Base-by-base conservation (phyloP, 768 basidiomycete species). In the Auricularia sp. region DNA sequence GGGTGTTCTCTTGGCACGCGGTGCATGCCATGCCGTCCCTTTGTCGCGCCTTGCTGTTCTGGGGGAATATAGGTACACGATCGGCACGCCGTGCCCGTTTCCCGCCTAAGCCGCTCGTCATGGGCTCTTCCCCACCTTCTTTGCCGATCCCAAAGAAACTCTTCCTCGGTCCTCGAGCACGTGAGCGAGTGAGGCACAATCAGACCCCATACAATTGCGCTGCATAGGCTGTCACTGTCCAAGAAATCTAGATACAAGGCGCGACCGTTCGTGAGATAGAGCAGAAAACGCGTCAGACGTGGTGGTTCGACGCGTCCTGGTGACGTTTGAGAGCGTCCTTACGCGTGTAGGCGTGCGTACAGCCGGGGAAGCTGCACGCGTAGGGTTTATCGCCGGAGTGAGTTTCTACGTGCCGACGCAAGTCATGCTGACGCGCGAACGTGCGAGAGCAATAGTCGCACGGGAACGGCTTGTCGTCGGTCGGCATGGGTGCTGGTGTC, bases 251-350 rank as follows among this genome's bases (percentile, higher is more conserved):
- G 63, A 47, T 66, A 67, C 24, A 68, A 35, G 42, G 67, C 67
- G 54, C 62, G 54, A 64, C 35, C 39, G 14, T 35, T 45, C 63
- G 51, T 34, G 29, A 21, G 56, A 37, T 18, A 21, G 56, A 63
- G 29, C 51, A 62, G 63, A 24, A 54, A 64, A 62, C 47, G 47
- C 14, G 14, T 51, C 47, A 51, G 16, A 51, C 16, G 47, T 51
- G 47, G 56, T 59, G 56, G 24, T 24, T 24, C 21, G 24, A 29
- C 24, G 56, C 24, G 34, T 59, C 90, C 84, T 92, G 90, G 73
- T 92, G 90, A 66, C 90, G 83, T 76, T 92, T 92, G 71, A 92
- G 76, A 16, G 90, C 90, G 71, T 92, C 90, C 76, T 91, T 91
- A 75, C 90, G 92, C 18, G 85, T 74, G 76, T 85, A 92, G 8